Evolutionary conservation across 768 basidiomycete species (phyloP).

Genomic region (Lactarius tabidus): DNA sequence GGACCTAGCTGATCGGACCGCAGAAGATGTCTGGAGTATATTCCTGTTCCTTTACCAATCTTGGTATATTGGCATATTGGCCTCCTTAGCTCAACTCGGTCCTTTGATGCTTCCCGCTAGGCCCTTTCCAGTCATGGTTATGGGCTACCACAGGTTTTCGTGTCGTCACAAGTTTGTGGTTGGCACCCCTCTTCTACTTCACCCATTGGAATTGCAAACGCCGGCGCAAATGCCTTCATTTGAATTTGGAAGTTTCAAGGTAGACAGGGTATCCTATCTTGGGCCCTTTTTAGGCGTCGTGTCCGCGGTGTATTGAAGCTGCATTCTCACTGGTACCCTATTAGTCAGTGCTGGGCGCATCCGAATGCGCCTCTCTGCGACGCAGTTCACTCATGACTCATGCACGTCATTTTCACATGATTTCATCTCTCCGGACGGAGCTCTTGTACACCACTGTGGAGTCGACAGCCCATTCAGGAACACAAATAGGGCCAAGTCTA

Average conservation of each 20-base stretch:
- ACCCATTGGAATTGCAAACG: constrained; percentile 31
- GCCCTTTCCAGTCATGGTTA: constrained; percentile 44
- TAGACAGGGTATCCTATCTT: constrained; percentile 30
- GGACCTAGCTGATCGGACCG: not conserved
- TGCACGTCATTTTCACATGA: constrained; percentile 36
- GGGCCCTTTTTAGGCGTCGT: constrained; percentile 31
- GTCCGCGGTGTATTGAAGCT: constrained; percentile 2
- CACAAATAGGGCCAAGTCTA: constrained; percentile 29
- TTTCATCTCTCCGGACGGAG: constrained; percentile 37
- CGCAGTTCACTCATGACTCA: constrained; percentile 37
- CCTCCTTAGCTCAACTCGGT: constrained; percentile 32
- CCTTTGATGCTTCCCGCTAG: constrained; percentile 38
- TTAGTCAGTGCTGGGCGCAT: constrained; percentile 38
- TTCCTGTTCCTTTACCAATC: not conserved
- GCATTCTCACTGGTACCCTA: not conserved
- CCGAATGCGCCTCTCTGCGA: constrained; percentile 39
- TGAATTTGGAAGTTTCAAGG: constrained; percentile 35
- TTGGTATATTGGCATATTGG: constrained; percentile 28
- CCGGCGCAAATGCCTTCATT: constrained; percentile 46
- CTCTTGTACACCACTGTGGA: constrained; percentile 25
- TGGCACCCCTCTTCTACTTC: not conserved
- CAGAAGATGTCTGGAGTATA: constrained; percentile 4
- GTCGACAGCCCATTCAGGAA: constrained; percentile 27
- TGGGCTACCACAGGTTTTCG: constrained; percentile 40
- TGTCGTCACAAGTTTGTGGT: constrained; percentile 39